Base-by-base conservation (phyloP, 2,329 filamentous ascomycete genomes). In the Trichoderma citrinoviride region DNA sequence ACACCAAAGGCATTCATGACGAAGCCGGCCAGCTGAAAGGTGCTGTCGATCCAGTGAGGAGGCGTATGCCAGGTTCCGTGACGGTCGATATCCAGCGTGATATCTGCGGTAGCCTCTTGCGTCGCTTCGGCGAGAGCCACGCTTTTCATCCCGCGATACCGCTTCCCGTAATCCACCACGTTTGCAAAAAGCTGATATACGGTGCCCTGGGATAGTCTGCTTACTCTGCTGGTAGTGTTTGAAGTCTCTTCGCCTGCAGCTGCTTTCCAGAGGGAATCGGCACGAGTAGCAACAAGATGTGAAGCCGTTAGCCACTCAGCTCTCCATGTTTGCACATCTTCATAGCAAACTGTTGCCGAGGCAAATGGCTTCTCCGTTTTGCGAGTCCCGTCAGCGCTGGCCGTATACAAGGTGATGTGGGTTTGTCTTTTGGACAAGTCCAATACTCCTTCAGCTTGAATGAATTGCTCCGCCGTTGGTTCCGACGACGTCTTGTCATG, bases 41-140 rank as follows among this genome's bases (percentile, higher is more conserved):
- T 72, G 67, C 82, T 84, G 70, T 87, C 83, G 62, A 86, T 82
- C 78, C 81, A 85, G 75, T 83, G 83, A 1, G 84, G 84, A 23
- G 40, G 40, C 15, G 37, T 41, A 27, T 40, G 21, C 52, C 52
- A 55, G 8, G 25, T 46, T n/a, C 55, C 55, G 10, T 46, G 40
- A 14, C 14, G 25, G 6, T 58, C 55, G 19, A 33, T 17, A 15
- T 29, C 25, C 23, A 58, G 5, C 3, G 10, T 47, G 17, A 58
- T 37, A 12, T 44, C 43, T 14, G 55, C 40, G 15, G 37, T 43
- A 3, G 55, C 55, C 27, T 58, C 55, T 17, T 43, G 55, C 29
- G 40, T 41, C 10, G 44, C 21, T 7, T 25, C 27, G 5, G 37
- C 40, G 5, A 58, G 43, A 19, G 41, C 55, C n/a, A 58, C 55